Evolutionary conservation across 768 basidiomycete genomes (phyloP).

Genomic region (Dictyophora rubrovolvata): DNA sequence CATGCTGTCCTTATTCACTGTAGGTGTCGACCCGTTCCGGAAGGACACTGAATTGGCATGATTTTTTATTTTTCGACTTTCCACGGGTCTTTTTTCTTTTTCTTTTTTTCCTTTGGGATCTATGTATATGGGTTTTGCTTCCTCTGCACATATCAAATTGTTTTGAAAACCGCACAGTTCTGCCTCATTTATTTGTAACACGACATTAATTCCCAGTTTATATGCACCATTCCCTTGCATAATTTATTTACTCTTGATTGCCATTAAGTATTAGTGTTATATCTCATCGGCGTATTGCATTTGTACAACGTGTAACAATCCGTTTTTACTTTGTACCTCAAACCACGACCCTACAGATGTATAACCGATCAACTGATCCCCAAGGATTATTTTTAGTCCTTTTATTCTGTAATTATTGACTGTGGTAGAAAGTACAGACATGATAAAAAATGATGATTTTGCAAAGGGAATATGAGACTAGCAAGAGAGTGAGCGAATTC

Average conservation of each 20-base stretch:
- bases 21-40: neutral
- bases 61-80: neutral
- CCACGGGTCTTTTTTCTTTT: neutral
- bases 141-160: neutral
- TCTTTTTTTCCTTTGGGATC: neutral
- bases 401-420: neutral
- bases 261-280: too few species aligned
- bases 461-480: neutral
- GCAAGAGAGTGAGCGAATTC: neutral
- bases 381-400: too few species aligned
- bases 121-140: neutral
- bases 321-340: too few species aligned
- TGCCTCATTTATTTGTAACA: neutral
- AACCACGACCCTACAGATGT: too few species aligned
- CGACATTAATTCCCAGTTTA: neutral
- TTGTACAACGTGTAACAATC: too few species aligned
- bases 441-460: neutral
- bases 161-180: neutral
- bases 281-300: too few species aligned
- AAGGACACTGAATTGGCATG: neutral
- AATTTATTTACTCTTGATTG: neutral
- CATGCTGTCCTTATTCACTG: conserved; percentile 9
- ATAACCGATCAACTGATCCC: too few species aligned
- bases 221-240: neutral
- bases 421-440: neutral